These are phyloP conservation scores for Barnettozyma hawaiiensis DNA, from an alignment of 1,139 yeast genomes.

Conservation along the genomic window DNA sequence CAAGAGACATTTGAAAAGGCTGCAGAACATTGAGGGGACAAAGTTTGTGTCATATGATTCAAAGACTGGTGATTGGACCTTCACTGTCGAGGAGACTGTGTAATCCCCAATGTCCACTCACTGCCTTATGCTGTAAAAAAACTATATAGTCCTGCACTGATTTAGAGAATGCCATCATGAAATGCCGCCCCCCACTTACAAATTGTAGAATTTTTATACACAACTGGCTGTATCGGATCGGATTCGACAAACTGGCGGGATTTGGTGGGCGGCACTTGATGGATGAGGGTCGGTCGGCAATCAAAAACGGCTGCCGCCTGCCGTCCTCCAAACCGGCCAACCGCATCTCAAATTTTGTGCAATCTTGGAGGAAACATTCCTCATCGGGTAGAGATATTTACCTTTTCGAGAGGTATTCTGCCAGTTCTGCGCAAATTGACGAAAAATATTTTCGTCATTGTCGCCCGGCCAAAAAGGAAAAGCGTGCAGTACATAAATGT, in stretches of 20 bases:
- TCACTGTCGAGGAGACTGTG: conserved; percentile 39
- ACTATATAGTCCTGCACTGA: background rate
- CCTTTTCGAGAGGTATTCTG: conserved; percentile 1
- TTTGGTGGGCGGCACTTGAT: conserved; percentile 2
- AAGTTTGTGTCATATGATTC: conserved; percentile 75
- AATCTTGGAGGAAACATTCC: background rate
- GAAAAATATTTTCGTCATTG: background rate
- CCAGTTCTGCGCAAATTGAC: background rate
- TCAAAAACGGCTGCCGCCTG: conserved; percentile 6
- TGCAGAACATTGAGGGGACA: conserved; percentile 55
- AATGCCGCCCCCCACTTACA: background rate
- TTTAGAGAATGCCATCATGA: background rate
- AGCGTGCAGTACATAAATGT: background rate
- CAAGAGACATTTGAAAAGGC: conserved; percentile 59
- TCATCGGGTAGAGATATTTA: background rate
- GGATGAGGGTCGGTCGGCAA: conserved; percentile 1
- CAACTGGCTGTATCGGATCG: background rate
- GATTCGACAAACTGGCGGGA: background rate
- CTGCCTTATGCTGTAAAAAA: background rate
- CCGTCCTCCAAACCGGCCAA: background rate
- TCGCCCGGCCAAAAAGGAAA: conserved; percentile 1
- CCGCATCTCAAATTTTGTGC: background rate
- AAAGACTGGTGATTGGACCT: conserved; percentile 76
- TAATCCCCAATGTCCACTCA: background rate
- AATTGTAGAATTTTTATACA: too few relatives aligned